These are phyloP conservation scores for Calonectria montana DNA, from an alignment of 2,329 filamentous ascomycete genomes.

Conservation along the genomic window DNA sequence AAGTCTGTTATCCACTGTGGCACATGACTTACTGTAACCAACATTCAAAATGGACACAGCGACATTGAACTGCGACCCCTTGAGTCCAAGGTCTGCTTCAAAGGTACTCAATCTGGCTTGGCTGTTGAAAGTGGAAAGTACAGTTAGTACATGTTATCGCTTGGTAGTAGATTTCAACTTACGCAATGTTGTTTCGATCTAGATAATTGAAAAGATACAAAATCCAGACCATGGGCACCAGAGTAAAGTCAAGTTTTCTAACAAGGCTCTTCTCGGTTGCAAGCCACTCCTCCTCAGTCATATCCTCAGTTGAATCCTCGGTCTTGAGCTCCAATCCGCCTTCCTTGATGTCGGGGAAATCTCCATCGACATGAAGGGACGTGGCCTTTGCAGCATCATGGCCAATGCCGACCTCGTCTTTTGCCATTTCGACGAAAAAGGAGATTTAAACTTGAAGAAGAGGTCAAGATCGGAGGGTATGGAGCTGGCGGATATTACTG, in stretches of 20 bases:
- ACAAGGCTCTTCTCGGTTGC: constrained; percentile 34
- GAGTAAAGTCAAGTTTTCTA: constrained; percentile 39
- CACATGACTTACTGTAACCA: constrained; percentile 23
- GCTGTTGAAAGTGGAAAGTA: neutral
- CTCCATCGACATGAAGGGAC: neutral
- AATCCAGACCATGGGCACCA: constrained; percentile 39
- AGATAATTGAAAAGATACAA: constrained; percentile 42
- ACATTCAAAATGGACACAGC: constrained; percentile 42
- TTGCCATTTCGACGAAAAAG: neutral
- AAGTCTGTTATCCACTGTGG: too few species aligned
- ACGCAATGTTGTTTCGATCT: constrained; percentile 40
- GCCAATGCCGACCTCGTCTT: neutral
- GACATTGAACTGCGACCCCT: constrained; percentile 38
- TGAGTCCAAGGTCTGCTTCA: constrained; percentile 39
- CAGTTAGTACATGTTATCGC: neutral
- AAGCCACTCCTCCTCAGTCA: neutral
- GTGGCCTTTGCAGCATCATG: neutral
- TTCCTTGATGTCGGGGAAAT: neutral
- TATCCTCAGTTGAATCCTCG: neutral
- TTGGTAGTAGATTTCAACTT: neutral
- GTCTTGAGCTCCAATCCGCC: neutral
- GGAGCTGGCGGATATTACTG: neutral
- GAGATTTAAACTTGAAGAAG: neutral
- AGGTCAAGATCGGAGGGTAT: neutral
- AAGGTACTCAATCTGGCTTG: constrained; percentile 38